Conservation (phyloP, 208 protist species). For the Acanthamoeba triangularis region DNA sequence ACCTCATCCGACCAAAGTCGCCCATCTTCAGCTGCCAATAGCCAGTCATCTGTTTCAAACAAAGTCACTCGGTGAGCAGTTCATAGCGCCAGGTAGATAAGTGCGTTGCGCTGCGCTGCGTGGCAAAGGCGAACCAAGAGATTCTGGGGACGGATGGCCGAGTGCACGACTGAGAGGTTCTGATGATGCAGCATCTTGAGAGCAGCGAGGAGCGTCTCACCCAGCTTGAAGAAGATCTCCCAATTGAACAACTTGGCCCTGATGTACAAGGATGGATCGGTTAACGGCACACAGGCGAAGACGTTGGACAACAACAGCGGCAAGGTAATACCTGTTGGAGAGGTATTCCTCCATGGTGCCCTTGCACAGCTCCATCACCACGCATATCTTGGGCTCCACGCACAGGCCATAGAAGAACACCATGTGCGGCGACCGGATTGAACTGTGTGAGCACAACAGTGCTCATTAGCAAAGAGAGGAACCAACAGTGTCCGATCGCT, state of each 20-base stretch:
- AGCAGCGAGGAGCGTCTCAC: neutral
- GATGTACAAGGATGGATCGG: neutral
- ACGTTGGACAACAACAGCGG: neutral
- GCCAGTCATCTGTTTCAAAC: neutral
- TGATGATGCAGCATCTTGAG: constrained; percentile 43
- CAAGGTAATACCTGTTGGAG: neutral
- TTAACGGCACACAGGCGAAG: neutral
- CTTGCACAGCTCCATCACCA: constrained; percentile 66
- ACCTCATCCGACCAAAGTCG: constrained; percentile 19
- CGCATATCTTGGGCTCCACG: constrained; percentile 54
- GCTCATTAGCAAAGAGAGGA: too few species aligned
- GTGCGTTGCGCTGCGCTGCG: neutral
- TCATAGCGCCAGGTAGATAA: neutral
- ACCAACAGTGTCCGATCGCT: neutral
- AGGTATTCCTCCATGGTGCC: constrained; percentile 23
- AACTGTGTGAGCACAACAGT: neutral
- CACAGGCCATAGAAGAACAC: constrained; percentile 64
- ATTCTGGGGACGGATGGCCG: neutral
- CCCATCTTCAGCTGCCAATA: constrained; percentile 51
- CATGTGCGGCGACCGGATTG: constrained; percentile 43
- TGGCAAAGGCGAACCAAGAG: neutral
- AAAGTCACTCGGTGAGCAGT: neutral
- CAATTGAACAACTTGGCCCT: constrained; percentile 22
- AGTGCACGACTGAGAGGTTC: neutral
- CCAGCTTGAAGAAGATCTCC: constrained; percentile 51